Evolutionary conservation across 192 early-diverging fungal species (phyloP), one percentile per base, ranked within the genome.

Genomic region (Umbelopsis ramanniana): DNA sequence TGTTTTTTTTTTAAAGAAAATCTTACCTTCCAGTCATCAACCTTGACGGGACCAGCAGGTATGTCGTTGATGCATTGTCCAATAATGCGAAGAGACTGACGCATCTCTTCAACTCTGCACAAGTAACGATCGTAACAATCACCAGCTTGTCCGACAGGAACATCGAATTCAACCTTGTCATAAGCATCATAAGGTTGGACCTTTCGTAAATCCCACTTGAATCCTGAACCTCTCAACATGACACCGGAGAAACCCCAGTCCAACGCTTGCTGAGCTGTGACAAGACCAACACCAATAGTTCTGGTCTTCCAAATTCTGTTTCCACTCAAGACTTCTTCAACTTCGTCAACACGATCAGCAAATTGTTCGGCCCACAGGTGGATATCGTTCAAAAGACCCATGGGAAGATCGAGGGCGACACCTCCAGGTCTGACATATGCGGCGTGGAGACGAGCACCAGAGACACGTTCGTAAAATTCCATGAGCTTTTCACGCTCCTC

Each of bases 391-490:
- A 99, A 76, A 7, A 99, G 81, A 9, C 97, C 97, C 54, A 91
- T 86, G 26, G 97, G 97, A 68, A 99, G 76, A 80, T 99, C 97
- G 46, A 94, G 84, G 3, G 94, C 85, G 23, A 99, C 97, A 74
- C 97, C 97, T 14, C 96, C 97, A 10, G 96, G 96, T 67, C 97
- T 91, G 47, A 99, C 92, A 77, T 97, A 99, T 40, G 96, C 96
- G 40, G 95, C 89, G 83, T 99, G 97, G 90, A 99, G 95, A 75
- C 97, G 95, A 24, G 97, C 97, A 46, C 97, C 97, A 12, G 93
- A 96, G 33, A 97, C 96, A 78, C 97, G 95, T 79, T 99, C 97
- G 82, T 99, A 99, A 75, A 96, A 97, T 88, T 99, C 97, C 93
- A 99, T 99, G 72, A 96, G 83, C 82, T 96, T 95, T 80, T 99